Evolutionary conservation across 2,329 filamentous ascomycete species (phyloP).

Genomic region (Xylaria arbuscula): DNA sequence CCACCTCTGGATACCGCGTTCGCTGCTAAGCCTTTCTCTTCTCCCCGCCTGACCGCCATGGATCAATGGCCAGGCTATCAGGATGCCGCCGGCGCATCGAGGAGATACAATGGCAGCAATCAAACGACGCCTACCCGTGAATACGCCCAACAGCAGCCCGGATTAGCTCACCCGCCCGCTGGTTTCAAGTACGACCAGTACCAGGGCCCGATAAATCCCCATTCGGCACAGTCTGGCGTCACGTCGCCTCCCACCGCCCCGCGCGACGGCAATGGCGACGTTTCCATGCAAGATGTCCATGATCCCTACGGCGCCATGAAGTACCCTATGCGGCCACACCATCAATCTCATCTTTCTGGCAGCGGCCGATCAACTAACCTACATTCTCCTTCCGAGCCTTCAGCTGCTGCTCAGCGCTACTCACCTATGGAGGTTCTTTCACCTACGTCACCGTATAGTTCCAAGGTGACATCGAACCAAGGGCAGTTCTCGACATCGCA

Average conservation of each 20-base stretch:
- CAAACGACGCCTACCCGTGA: slow-evolving; percentile 50
- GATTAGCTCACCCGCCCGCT: slow-evolving; percentile 60
- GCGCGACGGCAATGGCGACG: slow-evolving; percentile 79
- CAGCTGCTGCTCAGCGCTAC: slow-evolving; percentile 88
- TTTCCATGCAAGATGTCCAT: slow-evolving; percentile 85
- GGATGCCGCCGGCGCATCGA: slow-evolving; percentile 71
- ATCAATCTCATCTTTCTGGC: slow-evolving; percentile 76
- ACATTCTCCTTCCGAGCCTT: slow-evolving; percentile 80
- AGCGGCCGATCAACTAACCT: slow-evolving; percentile 67
- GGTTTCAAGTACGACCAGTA: slow-evolving; percentile 77
- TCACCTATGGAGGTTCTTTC: slow-evolving; percentile 94
- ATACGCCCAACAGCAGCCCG: slow-evolving; percentile 48
- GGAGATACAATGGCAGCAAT: slow-evolving; percentile 63
- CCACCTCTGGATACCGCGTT: slow-evolving; percentile 28
- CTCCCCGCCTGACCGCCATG: slow-evolving; percentile 55
- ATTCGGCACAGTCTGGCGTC: slow-evolving; percentile 52
- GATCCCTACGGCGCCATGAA: slow-evolving; percentile 89
- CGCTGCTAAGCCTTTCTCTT: slow-evolving; percentile 17
- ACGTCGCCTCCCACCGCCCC: slow-evolving; percentile 58
- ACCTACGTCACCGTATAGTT: slow-evolving; percentile 80
- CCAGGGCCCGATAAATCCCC: slow-evolving; percentile 59
- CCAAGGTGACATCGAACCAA: slow-evolving; percentile 68
- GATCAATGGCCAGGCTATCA: slow-evolving; percentile 76
- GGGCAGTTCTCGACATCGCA: slow-evolving; percentile 65
- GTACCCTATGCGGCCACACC: slow-evolving; percentile 82